Base-by-base conservation (phyloP, 139 green algal species). In the Chlamydomonas asymmetrica region DNA sequence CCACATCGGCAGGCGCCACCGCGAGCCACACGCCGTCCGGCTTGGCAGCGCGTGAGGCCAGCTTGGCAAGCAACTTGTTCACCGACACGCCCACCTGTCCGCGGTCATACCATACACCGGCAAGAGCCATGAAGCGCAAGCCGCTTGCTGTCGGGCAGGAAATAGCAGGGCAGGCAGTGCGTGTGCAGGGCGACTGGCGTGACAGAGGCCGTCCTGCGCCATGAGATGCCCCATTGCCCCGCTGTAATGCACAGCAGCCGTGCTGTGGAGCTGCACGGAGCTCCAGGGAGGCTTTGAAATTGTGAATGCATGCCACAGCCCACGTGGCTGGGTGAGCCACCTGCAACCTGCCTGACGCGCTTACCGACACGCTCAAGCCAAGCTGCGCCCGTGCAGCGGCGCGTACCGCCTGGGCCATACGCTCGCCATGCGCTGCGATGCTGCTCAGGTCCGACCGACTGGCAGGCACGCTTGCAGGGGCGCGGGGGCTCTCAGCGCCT, bases 1-100 rank as follows among this genome's bases (percentile, higher is more conserved):
- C 60, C 39, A 83, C 77, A 10, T 67, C 78, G 0, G 22, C 45
- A 39, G 63, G 29, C 27, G 31, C 35, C 2, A 45, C 54, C 57
- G 89, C 48, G n/a, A 72, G 64, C 8, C 32, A 35, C 41, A 91
- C 41, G 27, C 91, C 91, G 68, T 95, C 83, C 29, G 91, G 91
- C 73, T 94, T 94, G 57, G 87, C 86, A 4, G 63, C 52, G 3
- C 79, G 50, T 35, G 80, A 88, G 5, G 90, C 88, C 59, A 84
- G 67, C 67, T 92, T 90, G 25, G 91, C 91, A 34, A 96, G 68
- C 69, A 94, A 81, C 75, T 88, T 88, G 71, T 94, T 95, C n/a
- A 45, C 62, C 3, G 80, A 88, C 0, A 95, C 80, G 29, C 91
- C 91, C 37, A 54, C 54, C 65, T 45, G 60, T 4, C 43, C 34